These are phyloP conservation scores for Pontederia paniculata DNA, from an alignment of 176 grass and related monocot genomes.

Conservation along the genomic window DNA sequence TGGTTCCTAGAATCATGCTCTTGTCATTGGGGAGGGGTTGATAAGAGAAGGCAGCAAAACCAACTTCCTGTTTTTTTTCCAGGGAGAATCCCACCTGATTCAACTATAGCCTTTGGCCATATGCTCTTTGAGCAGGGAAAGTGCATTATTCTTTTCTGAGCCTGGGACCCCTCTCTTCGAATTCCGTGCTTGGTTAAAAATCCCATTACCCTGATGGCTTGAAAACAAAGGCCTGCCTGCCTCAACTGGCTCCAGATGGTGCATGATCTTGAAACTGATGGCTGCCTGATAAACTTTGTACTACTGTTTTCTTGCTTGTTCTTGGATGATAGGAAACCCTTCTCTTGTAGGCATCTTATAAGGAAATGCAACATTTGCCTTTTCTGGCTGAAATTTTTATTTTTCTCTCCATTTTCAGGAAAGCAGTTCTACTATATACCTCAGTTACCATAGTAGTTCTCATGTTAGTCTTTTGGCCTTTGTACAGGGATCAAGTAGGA, in stretches of 20 bases:
- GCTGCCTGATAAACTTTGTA: conserved; percentile 24
- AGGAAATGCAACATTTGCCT: conserved; percentile 47
- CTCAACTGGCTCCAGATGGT: conserved; percentile 21
- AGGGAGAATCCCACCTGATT: conserved; percentile 18
- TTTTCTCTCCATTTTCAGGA: not conserved
- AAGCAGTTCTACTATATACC: no score
- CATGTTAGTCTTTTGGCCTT: no score
- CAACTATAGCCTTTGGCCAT: conserved; percentile 25
- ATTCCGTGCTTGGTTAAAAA: conserved; percentile 34
- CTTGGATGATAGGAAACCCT: conserved; percentile 10
- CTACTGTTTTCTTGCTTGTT: conserved; percentile 34
- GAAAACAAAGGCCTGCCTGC: conserved; percentile 25
- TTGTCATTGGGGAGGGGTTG: conserved; percentile 33
- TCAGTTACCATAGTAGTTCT: no score
- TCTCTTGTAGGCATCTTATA: conserved; percentile 42
- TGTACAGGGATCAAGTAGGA: no score
- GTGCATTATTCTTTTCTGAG: conserved; percentile 22
- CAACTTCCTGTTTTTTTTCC: conserved; percentile 25
- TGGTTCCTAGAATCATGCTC: conserved; percentile 37
- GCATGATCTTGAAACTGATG: conserved; percentile 31
- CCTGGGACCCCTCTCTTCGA: conserved; percentile 25
- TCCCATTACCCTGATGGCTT: conserved; percentile 30
- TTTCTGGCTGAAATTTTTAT: conserved; percentile 29
- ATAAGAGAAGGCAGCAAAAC: conserved; percentile 2
- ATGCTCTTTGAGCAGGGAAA: conserved; percentile 17